Base-by-base conservation (phyloP, 805 yeast genomes). In the Metschnikowia lochheadii region DNA sequence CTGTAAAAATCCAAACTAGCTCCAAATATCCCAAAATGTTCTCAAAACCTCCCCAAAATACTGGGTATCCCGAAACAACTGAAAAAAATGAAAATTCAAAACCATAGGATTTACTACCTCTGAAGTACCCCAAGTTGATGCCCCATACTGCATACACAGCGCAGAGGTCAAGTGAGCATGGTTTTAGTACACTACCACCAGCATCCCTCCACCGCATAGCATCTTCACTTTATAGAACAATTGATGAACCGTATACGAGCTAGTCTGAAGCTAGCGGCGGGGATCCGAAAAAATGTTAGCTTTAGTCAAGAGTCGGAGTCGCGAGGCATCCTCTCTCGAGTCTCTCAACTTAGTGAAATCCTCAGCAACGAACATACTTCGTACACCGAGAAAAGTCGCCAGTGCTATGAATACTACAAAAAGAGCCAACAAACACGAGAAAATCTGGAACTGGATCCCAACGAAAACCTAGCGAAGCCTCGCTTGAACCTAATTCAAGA, bases 291-390 rank as follows among this genome's bases (percentile, higher is more conserved):
- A 42, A 42, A 33, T 8, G 26, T 20, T 11, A 20, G 29, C 10
- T 10, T 15, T 13, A 21, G 11, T 17, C 33, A n/a, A 15, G 32
- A 34, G 17, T 23, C 46, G 14, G 40, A 36, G 23, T 34, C 40
- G 1, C 7, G 26, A 5, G 39, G 40, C 33, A 13, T 36, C 4
- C 40, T 44, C 14, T 35, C 40, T 7, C 29, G 46, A 11, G 33
- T 44, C 14, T 35, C 46, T 13, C 46, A 44, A 13, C 23, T 44
- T 3, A 44, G 36, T 31, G 46, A 44, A 15, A 44, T 44, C 40
- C 46, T 44, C 11, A 33, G 40, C n/a, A 44, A 44, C 32, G 34
- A 44, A 18, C 39, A 23, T 23, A 35, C 40, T 7, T 35, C 40
- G 4, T 17, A 15, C 4, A 44, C 46, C 17, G 46, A 44, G 35